Percentiles rank a stretch among this genome's conserved stretches.
Conservation (phyloP, 345 rosid genomes). For the Acer negundo region DNA sequence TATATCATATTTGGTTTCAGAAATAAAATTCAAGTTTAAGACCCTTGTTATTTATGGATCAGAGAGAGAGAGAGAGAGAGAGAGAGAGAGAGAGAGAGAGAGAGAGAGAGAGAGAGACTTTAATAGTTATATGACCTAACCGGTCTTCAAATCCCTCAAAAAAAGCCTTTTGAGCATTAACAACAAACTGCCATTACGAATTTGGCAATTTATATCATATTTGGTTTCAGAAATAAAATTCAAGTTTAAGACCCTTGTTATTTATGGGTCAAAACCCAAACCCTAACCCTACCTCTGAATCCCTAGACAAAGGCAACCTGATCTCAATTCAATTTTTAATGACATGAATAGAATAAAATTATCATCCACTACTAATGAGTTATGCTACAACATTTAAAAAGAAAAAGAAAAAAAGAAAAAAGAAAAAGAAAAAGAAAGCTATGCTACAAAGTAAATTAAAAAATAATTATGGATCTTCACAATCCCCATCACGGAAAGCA, state of each 20-base stretch:
- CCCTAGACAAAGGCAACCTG: neutral
- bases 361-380: neutral
- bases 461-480: neutral
- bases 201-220: neutral
- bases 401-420: no score
- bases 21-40: slow-evolving; percentile 7
- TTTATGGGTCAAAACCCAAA: neutral
- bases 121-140: neutral
- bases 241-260: neutral
- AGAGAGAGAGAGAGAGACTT: no score
- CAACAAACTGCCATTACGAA: neutral
- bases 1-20: neutral
- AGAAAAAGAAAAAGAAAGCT: no score
- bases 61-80: no score
- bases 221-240: neutral
- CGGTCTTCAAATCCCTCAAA: neutral
- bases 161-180: neutral
- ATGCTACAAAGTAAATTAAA: neutral
- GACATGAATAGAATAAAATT: neutral
- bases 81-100: neutral
- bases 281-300: neutral
- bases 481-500: slow-evolving; percentile 11
- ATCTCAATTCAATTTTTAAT: neutral
- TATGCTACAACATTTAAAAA: no score
- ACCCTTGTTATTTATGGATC: neutral